Conservation (phyloP, 805 yeast species). For the Saccharomycopsis babjevae region DNA sequence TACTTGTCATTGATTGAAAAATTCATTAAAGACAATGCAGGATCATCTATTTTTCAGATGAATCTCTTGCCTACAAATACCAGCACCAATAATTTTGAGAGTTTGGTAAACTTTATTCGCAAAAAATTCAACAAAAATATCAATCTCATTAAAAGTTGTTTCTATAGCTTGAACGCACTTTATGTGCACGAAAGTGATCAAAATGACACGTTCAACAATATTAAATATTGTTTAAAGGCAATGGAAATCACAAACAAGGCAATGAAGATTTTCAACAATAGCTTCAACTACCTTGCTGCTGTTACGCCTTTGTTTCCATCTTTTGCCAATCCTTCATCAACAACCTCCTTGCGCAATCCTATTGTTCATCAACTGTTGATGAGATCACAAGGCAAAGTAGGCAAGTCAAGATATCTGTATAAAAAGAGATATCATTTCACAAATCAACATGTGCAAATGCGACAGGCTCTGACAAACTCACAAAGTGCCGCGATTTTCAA, state of each 20-base stretch:
- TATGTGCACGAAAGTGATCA: not conserved
- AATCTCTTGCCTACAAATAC: constrained; percentile 10
- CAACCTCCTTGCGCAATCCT: not conserved
- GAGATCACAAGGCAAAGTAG: not conserved
- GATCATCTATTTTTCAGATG: constrained; percentile 6
- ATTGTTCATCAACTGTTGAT: not conserved
- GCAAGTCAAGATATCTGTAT: not conserved
- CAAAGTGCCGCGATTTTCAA: not conserved
- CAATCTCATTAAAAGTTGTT: not conserved
- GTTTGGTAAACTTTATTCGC: constrained; percentile 8
- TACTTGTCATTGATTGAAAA: constrained; percentile 10
- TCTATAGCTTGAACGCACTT: not conserved
- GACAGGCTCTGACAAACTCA: not conserved
- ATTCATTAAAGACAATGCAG: constrained; percentile 14
- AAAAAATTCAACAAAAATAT: constrained; percentile 13
- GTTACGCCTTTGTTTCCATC: constrained; percentile 15
- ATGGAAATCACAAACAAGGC: not conserved
- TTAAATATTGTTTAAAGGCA: not conserved
- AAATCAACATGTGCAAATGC: not conserved
- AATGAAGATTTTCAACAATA: constrained; percentile 11
- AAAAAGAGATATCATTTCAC: not conserved
- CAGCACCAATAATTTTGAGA: constrained; percentile 11
- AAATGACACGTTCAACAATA: not conserved
- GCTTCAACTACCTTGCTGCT: constrained; percentile 11
- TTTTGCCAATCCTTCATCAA: not conserved